These are phyloP conservation scores for Ichthyophthirius multifiliis DNA, from an alignment of 169 alveolate species.

Conservation along the genomic window DNA sequence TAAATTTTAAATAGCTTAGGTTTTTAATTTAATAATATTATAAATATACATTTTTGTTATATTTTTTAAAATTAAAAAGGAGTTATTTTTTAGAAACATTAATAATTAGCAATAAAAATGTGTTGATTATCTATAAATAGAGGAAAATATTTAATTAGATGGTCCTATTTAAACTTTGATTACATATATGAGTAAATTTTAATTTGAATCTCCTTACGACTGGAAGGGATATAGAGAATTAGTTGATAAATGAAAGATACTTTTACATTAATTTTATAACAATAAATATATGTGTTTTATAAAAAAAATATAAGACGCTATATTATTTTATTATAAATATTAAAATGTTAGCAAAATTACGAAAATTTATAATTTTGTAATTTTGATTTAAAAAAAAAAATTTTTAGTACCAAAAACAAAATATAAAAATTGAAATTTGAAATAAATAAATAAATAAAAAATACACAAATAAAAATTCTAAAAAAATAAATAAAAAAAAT, in stretches of 20 bases:
- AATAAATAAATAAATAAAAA: no score
- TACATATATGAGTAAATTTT: not conserved
- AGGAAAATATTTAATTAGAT: not conserved
- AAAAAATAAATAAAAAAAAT: no score
- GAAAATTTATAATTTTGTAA: no score
- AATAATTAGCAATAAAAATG: not conserved
- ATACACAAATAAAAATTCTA: no score
- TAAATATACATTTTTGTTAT: not conserved
- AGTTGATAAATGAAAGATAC: not conserved
- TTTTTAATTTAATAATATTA: not conserved
- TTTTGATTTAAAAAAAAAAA: no score
- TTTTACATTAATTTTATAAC: no score
- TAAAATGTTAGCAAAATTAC: no score
- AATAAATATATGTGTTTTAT: no score
- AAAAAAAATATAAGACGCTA: no score
- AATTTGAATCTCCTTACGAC: constrained; percentile 50
- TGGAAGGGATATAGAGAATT: constrained; percentile 86
- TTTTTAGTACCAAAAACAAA: no score
- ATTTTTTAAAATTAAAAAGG: not conserved
- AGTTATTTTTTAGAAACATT: constrained; percentile 2
- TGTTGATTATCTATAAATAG: not conserved
- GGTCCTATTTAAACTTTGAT: constrained; percentile 28
- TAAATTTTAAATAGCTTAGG: not conserved
- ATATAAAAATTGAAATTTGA: no score
- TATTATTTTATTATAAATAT: no score